Conservation (phyloP, 768 basidiomycete species). For the Lactarius deliciosus region DNA sequence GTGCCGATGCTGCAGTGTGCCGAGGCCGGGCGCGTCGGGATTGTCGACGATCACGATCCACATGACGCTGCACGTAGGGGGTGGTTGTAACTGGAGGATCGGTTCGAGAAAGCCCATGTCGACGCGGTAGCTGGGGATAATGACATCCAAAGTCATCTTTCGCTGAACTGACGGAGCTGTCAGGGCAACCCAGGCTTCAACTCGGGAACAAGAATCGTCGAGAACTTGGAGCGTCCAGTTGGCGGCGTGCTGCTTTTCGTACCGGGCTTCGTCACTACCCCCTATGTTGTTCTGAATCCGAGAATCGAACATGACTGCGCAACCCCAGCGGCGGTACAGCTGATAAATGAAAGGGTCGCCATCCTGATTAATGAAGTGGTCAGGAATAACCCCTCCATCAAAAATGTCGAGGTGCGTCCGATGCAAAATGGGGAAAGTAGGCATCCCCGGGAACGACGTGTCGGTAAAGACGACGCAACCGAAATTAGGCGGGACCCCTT, state of each 20-base stretch:
- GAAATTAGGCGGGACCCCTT: conserved; percentile 45
- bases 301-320: conserved; percentile 45
- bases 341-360: conserved; percentile 60
- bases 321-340: conserved; percentile 57
- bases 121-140: conserved; percentile 59
- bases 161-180: conserved; percentile 32
- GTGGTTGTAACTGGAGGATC: conserved; percentile 47
- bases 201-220: conserved; percentile 40
- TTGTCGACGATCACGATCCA: conserved; percentile 61
- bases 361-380: conserved; percentile 57
- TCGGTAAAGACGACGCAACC: conserved; percentile 61
- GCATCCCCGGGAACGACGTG: conserved; percentile 56
- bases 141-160: conserved; percentile 52
- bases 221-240: conserved; percentile 53
- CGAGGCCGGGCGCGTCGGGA: conserved; percentile 44
- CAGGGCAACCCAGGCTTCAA: conserved; percentile 41
- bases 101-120: conserved; percentile 43
- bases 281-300: conserved; percentile 48
- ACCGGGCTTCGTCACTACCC: conserved; percentile 47
- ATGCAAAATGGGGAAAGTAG: conserved; percentile 59
- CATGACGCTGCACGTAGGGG: conserved; percentile 47
- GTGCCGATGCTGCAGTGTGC: conserved; percentile 42
- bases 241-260: conserved; percentile 43
- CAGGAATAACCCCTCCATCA: conserved; percentile 48
- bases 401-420: conserved; percentile 58